phyloP scores from a whole-genome alignment of 768 basidiomycete species.

The Clavaria fumosa region DNA sequence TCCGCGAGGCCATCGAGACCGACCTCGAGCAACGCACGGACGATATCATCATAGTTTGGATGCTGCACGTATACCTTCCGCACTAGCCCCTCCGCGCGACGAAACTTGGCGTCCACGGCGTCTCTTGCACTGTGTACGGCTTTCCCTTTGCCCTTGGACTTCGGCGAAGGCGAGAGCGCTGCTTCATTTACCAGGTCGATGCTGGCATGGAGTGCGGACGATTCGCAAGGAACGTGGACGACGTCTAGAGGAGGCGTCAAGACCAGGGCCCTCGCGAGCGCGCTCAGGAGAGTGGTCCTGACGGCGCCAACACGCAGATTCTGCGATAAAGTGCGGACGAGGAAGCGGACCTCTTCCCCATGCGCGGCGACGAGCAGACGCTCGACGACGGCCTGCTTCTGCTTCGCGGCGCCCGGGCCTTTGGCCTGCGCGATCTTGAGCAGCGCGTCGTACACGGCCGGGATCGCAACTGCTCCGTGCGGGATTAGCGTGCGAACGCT shows the following conservation, averaged over 20 bases:
- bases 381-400: constrained; percentile 67
- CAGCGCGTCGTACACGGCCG: constrained; percentile 51
- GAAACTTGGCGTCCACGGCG: constrained; percentile 28
- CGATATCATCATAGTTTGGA: constrained; percentile 61
- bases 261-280: constrained; percentile 65
- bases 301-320: constrained; percentile 84
- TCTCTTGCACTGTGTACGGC: too few relatives aligned
- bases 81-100: constrained; percentile 45
- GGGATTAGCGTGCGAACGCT: constrained; percentile 60
- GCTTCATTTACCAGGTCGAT: too few relatives aligned
- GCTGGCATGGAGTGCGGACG: too few relatives aligned
- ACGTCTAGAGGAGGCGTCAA: constrained; percentile 30
- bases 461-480: constrained; percentile 49
- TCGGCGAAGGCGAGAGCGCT: too few relatives aligned
- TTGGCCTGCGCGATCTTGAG: constrained; percentile 51
- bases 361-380: constrained; percentile 68
- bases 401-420: constrained; percentile 60
- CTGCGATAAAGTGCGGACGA: constrained; percentile 58
- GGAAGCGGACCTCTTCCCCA: constrained; percentile 79
- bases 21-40: constrained; percentile 38
- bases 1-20: constrained; percentile 47
- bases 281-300: constrained; percentile 63
- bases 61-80: constrained; percentile 64
- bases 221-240: too few relatives aligned
- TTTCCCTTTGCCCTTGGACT: too few relatives aligned